Base-by-base conservation (phyloP, 768 basidiomycete species). In the Psilocybe azurescens region DNA sequence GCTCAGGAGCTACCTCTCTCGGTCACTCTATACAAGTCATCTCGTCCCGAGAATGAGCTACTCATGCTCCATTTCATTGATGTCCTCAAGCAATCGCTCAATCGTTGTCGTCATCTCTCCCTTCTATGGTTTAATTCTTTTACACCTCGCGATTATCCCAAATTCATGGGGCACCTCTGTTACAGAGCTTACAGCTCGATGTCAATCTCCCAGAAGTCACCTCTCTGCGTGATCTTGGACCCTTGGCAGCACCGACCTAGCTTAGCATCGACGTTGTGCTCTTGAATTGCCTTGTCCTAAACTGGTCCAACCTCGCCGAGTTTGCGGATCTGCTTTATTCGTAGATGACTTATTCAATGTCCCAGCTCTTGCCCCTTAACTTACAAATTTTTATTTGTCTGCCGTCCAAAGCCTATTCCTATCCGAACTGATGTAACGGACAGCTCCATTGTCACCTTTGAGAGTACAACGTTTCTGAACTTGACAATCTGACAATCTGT, bases 1-100 rank as follows among this genome's bases (percentile, higher is more conserved):
- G 61, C 18, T 48, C 52, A 4, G 18, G 51, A 16, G 5, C 41
- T 54, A 13, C 56, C 61, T 14, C 13, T 58, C 18, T 53, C 50
- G n/a, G 33, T 55, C 9, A 7, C n/a, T 10, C 56, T 56, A 39
- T 14, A 8, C 14, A 8, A 14, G 14, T 9, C 14, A 39, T 51
- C 14, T 39, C 38, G 38, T 9, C 9, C 7, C 38, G 38, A 39
- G n/a, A 44, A 44, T 13, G 14, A 44, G 14, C 41, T 16, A 2
- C 41, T 44, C 41, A 44, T 44, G 6, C 11, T 36, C 11, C 41
- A 6, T 44, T 5, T 44, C 6, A n/a, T n/a, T 5, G 41, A 44
- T n/a, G n/a, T n/a, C 14, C 14, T 44, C 41, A 14, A 13, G 5
- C 41, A 44, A n/a, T 2, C 3, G 7, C 41, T 44, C n/a, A 5